Evolutionary conservation across 2,329 filamentous ascomycete genomes (phyloP).

Genomic region (Phialophora chinensis): DNA sequence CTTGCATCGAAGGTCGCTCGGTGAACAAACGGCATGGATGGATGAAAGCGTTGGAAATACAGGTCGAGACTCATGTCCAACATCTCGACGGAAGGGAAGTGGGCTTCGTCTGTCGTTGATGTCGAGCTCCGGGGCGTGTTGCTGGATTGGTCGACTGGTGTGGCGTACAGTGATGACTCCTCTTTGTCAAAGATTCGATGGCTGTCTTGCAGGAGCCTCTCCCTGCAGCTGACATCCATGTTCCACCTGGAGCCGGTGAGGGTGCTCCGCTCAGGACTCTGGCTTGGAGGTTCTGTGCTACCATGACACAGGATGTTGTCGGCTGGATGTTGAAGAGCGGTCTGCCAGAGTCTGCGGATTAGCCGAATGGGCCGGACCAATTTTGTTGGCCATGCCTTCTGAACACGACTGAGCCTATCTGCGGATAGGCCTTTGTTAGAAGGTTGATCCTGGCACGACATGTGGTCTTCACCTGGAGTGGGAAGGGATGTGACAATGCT

Average conservation of each 20-base stretch:
- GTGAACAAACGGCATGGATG: conserved; percentile 21
- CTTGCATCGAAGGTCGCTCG: conserved; percentile 22
- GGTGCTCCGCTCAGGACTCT: background rate
- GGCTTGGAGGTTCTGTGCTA: background rate
- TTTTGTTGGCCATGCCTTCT: conserved; percentile 21
- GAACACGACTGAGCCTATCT: conserved; percentile 4
- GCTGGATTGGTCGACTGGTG: conserved; percentile 14
- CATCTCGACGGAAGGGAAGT: conserved; percentile 19
- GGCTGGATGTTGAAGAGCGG: conserved; percentile 9
- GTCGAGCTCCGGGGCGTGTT: conserved; percentile 10
- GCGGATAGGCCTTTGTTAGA: background rate
- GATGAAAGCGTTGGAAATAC: conserved; percentile 23
- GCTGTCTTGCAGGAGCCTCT: conserved; percentile 20
- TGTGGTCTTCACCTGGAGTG: background rate
- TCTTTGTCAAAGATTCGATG: conserved; percentile 12
- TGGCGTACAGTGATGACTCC: conserved; percentile 10
- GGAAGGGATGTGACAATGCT: background rate
- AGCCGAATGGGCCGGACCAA: conserved; percentile 11
- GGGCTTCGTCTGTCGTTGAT: background rate
- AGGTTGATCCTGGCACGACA: background rate
- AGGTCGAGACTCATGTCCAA: conserved; percentile 25
- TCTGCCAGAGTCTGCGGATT: conserved; percentile 23
- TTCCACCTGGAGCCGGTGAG: conserved; percentile 18
- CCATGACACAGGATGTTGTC: conserved; percentile 20
- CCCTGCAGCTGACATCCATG: conserved; percentile 23